phyloP scores from a whole-genome alignment of 1,284 basidiomycete species.

The Moniliella sp. region DNA sequence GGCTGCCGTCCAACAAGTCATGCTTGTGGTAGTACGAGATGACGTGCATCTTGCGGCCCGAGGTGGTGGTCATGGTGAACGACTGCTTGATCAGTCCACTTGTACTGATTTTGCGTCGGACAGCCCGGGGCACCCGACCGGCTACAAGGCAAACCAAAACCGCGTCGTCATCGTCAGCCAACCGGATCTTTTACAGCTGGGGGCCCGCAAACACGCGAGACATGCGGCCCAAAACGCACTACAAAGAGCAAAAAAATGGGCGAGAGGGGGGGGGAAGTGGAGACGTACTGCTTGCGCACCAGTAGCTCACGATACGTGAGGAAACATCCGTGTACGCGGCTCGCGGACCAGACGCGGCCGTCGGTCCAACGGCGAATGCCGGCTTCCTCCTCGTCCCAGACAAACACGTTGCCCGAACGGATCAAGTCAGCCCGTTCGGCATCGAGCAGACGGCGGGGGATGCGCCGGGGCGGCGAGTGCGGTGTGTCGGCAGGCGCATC shows the following conservation, averaged over 20 bases:
- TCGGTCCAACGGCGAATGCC: constrained; percentile 40
- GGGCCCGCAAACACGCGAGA: no score
- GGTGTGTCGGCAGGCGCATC: constrained; percentile 12
- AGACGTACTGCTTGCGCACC: constrained; percentile 16
- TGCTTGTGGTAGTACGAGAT: no score
- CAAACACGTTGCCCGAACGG: constrained; percentile 25
- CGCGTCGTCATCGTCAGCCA: no score
- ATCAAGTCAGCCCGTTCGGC: constrained; percentile 24
- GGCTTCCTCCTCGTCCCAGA: constrained; percentile 31
- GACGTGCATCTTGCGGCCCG: constrained; percentile 29
- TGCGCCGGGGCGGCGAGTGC: constrained; percentile 10
- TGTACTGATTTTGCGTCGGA: no score
- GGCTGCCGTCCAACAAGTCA: no score
- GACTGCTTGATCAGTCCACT: constrained; percentile 32
- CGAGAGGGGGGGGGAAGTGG: no score
- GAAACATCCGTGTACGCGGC: constrained; percentile 38
- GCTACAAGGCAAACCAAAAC: no score
- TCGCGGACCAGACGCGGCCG: constrained; percentile 38
- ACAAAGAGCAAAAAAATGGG: no score
- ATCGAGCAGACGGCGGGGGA: constrained; percentile 23
- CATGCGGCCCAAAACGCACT: no score
- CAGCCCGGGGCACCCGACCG: no score
- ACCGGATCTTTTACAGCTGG: no score
- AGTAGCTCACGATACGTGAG: constrained; percentile 36
- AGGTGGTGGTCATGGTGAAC: constrained; percentile 28